Evolutionary conservation across 768 basidiomycete genomes (phyloP).

Genomic region (Antrodiella citrinella): DNA sequence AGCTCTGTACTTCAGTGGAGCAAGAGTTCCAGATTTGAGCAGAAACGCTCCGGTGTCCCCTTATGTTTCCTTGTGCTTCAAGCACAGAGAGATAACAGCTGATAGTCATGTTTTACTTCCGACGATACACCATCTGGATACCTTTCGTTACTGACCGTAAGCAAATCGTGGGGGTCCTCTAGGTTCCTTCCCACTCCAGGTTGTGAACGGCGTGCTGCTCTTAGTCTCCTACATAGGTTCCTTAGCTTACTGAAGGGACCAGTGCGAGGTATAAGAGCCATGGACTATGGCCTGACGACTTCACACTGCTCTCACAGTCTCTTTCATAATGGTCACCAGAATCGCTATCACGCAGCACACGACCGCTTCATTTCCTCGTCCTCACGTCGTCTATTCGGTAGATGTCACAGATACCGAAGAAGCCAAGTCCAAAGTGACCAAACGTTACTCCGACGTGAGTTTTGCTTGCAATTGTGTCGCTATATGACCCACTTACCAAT

Average conservation of each 20-base stretch:
- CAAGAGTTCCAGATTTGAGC: no score
- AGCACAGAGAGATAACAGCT: background rate
- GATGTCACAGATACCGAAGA: slow-evolving; percentile 29
- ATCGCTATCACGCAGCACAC: slow-evolving; percentile 35
- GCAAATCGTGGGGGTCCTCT: no score
- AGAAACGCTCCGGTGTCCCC: no score
- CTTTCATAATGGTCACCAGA: slow-evolving; percentile 7
- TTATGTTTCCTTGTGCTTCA: no score
- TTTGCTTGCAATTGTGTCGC: background rate
- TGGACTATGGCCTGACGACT: background rate
- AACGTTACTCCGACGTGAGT: slow-evolving; percentile 39
- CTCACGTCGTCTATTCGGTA: slow-evolving; percentile 39
- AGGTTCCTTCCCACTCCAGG: no score
- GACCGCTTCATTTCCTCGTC: slow-evolving; percentile 35
- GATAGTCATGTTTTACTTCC: background rate
- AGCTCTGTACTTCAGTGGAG: no score
- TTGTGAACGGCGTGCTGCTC: background rate
- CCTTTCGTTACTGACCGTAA: background rate
- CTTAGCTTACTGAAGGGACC: no score
- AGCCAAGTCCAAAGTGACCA: slow-evolving; percentile 22
- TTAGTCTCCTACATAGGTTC: background rate
- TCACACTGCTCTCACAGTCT: background rate
- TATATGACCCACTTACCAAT: background rate
- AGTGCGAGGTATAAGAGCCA: no score
- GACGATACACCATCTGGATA: background rate